Conservation (phyloP, 2,329 filamentous ascomycete species). For the Aspergillus melleus region DNA sequence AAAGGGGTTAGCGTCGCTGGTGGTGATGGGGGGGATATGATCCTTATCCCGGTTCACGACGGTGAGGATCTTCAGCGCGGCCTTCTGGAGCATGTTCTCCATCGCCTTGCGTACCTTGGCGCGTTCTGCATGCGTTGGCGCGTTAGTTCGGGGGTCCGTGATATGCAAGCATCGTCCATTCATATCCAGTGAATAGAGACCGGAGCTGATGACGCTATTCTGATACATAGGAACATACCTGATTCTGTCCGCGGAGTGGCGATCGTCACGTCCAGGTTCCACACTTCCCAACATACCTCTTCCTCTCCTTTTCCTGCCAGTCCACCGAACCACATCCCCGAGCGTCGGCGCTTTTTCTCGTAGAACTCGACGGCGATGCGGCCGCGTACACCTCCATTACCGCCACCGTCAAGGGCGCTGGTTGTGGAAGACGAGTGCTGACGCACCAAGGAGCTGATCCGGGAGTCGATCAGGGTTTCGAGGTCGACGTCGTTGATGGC, state of each 20-base stretch:
- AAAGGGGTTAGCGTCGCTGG: slow-evolving; percentile 87
- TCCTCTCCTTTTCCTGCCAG: slow-evolving; percentile 69
- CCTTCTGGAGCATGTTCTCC: slow-evolving; percentile 83
- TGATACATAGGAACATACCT: slow-evolving; percentile 52
- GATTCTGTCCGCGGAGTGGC: slow-evolving; percentile 85
- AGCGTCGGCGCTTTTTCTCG: slow-evolving; percentile 83
- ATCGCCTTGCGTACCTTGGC: slow-evolving; percentile 87
- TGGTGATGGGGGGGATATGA: slow-evolving; percentile 95
- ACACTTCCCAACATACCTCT: slow-evolving; percentile 95
- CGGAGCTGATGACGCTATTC: not conserved
- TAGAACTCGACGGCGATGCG: slow-evolving; percentile 90
- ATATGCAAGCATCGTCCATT: not conserved
- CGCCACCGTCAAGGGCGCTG: slow-evolving; percentile 34
- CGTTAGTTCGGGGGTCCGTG: slow-evolving; percentile 1
- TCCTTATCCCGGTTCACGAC: slow-evolving; percentile 87
- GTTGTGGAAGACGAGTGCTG: slow-evolving; percentile 65
- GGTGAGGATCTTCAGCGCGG: slow-evolving; percentile 84
- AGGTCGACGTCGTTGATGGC: slow-evolving; percentile 88
- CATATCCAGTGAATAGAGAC: not conserved
- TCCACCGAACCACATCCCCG: slow-evolving; percentile 66
- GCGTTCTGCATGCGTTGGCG: slow-evolving; percentile 59
- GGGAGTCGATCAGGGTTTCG: slow-evolving; percentile 89
- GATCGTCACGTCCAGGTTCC: slow-evolving; percentile 91
- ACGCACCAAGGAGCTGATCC: slow-evolving; percentile 74
- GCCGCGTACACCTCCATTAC: slow-evolving; percentile 63